phyloP scores from a whole-genome alignment of 2,329 filamentous ascomycete genomes.

The Fusarium sp. region DNA sequence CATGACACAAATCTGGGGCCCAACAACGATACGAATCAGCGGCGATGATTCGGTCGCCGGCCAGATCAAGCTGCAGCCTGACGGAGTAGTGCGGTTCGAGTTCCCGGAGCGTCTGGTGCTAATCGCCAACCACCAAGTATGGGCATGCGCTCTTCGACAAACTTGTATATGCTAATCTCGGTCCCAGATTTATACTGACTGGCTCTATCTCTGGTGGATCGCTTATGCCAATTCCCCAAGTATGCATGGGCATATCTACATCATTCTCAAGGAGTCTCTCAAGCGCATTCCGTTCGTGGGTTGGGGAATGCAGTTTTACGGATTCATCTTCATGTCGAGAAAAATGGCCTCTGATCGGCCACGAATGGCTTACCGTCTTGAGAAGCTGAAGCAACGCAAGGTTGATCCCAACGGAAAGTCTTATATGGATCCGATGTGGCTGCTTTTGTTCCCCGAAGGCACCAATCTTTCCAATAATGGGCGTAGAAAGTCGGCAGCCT shows the following conservation, averaged over 20 bases:
- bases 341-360: slow-evolving; percentile 87
- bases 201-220: slow-evolving; percentile 94
- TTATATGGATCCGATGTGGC: slow-evolving; percentile 86
- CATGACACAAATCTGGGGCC: slow-evolving; percentile 90
- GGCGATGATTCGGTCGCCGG: slow-evolving; percentile 84
- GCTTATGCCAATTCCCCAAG: slow-evolving; percentile 81
- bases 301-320: slow-evolving; percentile 85
- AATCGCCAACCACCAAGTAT: slow-evolving; percentile 87
- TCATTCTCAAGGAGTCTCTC: slow-evolving; percentile 89
- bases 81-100: slow-evolving; percentile 80
- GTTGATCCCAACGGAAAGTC: slow-evolving; percentile 66
- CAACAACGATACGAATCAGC: slow-evolving; percentile 84
- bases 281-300: slow-evolving; percentile 85
- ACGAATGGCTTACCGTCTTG: slow-evolving; percentile 79
- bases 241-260: slow-evolving; percentile 89
- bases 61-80: slow-evolving; percentile 76
- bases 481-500: slow-evolving; percentile 76
- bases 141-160: background rate
- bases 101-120: slow-evolving; percentile 87
- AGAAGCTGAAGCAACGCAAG: slow-evolving; percentile 73
- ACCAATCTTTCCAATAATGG: slow-evolving; percentile 83
- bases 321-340: slow-evolving; percentile 92
- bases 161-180: background rate
- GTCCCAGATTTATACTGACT: slow-evolving; percentile 83
- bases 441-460: slow-evolving; percentile 88